Percentiles rank a stretch among this genome's conserved stretches.
These are phyloP conservation scores for Fonsecaea pugnacius DNA, from an alignment of 2,329 filamentous ascomycete genomes.

Conservation along the genomic window DNA sequence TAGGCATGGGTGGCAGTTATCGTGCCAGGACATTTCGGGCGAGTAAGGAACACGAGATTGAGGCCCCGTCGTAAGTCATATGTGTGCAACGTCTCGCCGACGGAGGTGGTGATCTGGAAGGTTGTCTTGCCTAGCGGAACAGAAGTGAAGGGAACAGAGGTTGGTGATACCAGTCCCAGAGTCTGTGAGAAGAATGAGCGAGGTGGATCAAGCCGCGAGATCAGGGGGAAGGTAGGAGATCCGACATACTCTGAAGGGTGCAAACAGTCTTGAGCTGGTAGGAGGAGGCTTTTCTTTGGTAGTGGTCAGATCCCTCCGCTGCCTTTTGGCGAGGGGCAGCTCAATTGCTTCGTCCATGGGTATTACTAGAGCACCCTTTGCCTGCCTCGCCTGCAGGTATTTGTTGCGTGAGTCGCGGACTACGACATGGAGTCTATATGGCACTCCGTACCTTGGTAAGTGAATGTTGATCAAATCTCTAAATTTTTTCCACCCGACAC, in stretches of 20 bases:
- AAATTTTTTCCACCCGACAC: background rate
- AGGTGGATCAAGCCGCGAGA: background rate
- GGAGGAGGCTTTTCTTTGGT: slow-evolving; percentile 47
- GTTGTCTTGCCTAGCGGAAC: slow-evolving; percentile 89
- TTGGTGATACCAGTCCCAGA: slow-evolving; percentile 89
- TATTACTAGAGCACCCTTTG: background rate
- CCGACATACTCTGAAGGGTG: slow-evolving; percentile 79
- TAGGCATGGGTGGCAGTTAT: slow-evolving; percentile 88
- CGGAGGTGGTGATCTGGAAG: slow-evolving; percentile 95
- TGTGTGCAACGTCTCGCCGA: slow-evolving; percentile 87
- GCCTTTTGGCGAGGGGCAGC: slow-evolving; percentile 72
- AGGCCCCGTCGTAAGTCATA: slow-evolving; percentile 91
- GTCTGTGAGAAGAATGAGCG: slow-evolving; percentile 61
- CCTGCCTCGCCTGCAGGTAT: slow-evolving; percentile 7
- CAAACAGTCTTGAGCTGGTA: slow-evolving; percentile 79
- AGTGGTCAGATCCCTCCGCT: slow-evolving; percentile 60
- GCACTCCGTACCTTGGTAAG: background rate
- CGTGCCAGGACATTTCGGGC: slow-evolving; percentile 80
- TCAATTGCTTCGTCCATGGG: slow-evolving; percentile 44
- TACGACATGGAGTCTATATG: background rate
- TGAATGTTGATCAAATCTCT: background rate
- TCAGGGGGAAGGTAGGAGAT: background rate
- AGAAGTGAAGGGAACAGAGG: slow-evolving; percentile 84
- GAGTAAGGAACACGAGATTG: slow-evolving; percentile 89
- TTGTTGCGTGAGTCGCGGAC: background rate